phyloP scores from a whole-genome alignment of 2,329 filamentous ascomycete species.

The Calonectria pteridis region DNA sequence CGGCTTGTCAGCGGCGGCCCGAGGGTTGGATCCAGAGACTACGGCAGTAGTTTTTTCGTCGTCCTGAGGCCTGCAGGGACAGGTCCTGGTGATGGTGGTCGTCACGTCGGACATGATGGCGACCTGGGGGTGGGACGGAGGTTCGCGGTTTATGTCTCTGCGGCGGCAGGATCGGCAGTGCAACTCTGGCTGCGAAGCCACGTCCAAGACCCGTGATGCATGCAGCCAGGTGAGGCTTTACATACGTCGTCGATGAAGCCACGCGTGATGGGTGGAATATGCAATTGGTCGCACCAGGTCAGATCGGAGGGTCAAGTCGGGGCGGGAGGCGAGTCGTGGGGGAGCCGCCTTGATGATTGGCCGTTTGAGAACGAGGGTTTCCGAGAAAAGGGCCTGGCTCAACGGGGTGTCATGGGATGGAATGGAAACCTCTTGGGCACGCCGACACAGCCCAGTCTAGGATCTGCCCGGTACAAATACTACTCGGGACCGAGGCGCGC shows the following conservation, averaged over 20 bases:
- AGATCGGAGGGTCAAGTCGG: constrained; percentile 34
- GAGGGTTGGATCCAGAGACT: constrained; percentile 56
- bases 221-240: constrained; percentile 25
- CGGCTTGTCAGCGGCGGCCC: constrained; percentile 44
- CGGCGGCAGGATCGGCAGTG: constrained; percentile 26
- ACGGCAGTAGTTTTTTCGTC: constrained; percentile 53
- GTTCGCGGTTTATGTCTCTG: constrained; percentile 27
- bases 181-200: constrained; percentile 31
- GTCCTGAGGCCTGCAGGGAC: constrained; percentile 49
- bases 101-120: constrained; percentile 54
- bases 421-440: neutral
- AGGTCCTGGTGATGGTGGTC: constrained; percentile 54
- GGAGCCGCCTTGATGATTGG: constrained; percentile 35
- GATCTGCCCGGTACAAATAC: constrained; percentile 2
- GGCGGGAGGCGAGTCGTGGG: constrained; percentile 32
- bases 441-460: neutral
- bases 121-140: constrained; percentile 22
- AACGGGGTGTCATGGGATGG: constrained; percentile 11
- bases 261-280: constrained; percentile 37
- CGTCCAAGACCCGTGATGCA: constrained; percentile 26
- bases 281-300: constrained; percentile 39
- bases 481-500: neutral
- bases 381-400: constrained; percentile 29
- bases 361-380: constrained; percentile 38
- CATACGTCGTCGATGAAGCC: constrained; percentile 34